phyloP scores from a whole-genome alignment of 139 green algal species.

The Eudorina sp. region DNA sequence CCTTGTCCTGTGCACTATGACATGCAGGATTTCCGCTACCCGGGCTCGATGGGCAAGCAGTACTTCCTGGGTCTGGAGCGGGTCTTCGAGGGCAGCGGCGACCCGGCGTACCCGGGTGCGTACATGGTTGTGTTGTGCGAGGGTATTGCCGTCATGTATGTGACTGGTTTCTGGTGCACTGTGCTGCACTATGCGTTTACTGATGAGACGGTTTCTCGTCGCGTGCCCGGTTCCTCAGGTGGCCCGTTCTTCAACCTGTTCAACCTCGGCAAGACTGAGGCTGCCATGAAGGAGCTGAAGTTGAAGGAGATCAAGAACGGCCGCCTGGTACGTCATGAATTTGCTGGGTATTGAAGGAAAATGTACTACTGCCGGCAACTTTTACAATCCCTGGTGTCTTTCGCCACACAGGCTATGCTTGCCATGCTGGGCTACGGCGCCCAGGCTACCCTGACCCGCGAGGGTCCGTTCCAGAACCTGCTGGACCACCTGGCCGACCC shows the following conservation, averaged over 20 bases:
- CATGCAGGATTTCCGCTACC: conserved; percentile 80
- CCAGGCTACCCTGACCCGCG: conserved; percentile 83
- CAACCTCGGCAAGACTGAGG: conserved; percentile 86
- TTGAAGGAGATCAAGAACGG: conserved; percentile 98
- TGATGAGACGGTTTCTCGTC: too few species aligned
- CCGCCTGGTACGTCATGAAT: conserved; percentile 59
- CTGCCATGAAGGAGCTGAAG: conserved; percentile 88
- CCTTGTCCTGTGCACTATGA: conserved; percentile 37
- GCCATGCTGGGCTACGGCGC: conserved; percentile 76
- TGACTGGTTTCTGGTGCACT: not conserved
- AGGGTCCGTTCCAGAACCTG: conserved; percentile 94
- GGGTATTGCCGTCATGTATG: too few species aligned
- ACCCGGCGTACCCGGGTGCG: conserved; percentile 71
- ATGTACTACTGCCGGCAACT: too few species aligned
- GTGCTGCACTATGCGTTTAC: too few species aligned
- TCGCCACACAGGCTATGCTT: conserved; percentile 84
- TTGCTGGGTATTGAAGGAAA: not conserved
- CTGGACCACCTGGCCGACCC: conserved; percentile 92
- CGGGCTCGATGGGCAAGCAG: conserved; percentile 93
- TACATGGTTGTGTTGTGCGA: too few species aligned
- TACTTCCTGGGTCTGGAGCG: conserved; percentile 97
- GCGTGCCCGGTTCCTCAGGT: too few species aligned
- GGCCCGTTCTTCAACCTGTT: conserved; percentile 97
- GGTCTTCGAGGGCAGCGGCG: conserved; percentile 85
- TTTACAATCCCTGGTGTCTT: too few species aligned